Base-by-base conservation (phyloP, 108 stramenopile species). In the Nitzschia sp. region DNA sequence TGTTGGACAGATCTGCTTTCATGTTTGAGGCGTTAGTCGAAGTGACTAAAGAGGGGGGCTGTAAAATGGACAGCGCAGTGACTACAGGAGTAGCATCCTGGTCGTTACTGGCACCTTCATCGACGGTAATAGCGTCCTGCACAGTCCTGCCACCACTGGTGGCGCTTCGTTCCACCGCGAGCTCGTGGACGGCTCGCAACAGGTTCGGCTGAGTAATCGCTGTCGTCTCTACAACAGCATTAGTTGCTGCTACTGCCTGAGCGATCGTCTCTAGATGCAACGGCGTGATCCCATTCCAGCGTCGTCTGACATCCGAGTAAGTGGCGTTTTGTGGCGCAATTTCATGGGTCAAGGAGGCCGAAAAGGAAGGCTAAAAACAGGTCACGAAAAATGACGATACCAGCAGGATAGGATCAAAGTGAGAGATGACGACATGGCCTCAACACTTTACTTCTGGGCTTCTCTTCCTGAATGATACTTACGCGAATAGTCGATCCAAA, bases 231-330 rank as follows among this genome's bases (percentile, higher is more conserved):
- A 61, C 73, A 26, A 70, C 38, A 17, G 19, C 34, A 42, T 70
- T 59, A 2, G 63, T 32, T 6, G 71, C 11, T 34, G 62, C 71
- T 17, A 63, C 46, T 2, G 79, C 66, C 35, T 71, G 69, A 2
- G 71, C 70, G 24, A 80, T 42, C 13, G 64, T 25, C 57, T 85
- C 69, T 25, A 84, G 18, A 31, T 82, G 74, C 21, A 70, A 42
- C 1, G 83, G 74, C 4, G 71, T 24, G 18, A 80, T n/a, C 9
- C 66, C 61, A 23, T 64, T 55, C 72, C 78, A 87, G 46, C 77
- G 65, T 30, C 91, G 80, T 23, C 61, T 35, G 38, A 85, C 46
- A 68, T 92, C 91, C 17, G 82, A 48, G 64, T 77, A 92, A 9
- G 86, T 85, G 19, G 84, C 77, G 25, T 78, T 71, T 68, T 42